Percentiles rank a stretch among this genome's conserved stretches.
Evolutionary conservation across 306 rosid species (phyloP).

Genomic region (Inga oerstediana): DNA sequence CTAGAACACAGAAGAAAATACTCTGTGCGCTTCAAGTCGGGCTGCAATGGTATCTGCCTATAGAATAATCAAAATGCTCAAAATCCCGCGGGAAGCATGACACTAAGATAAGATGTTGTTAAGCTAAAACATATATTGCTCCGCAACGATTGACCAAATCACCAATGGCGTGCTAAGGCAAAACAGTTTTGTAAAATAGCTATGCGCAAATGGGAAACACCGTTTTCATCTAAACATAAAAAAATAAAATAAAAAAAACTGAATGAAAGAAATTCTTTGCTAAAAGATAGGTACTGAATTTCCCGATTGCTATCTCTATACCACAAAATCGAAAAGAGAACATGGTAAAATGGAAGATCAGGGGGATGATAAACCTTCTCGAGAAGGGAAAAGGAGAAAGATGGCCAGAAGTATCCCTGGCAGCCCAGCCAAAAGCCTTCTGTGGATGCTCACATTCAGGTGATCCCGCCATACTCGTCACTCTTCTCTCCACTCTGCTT

Average conservation of each 20-base stretch:
- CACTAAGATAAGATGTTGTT: not conserved
- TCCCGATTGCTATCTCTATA: not conserved
- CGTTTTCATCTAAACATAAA: not conserved
- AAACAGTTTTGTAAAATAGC: not conserved
- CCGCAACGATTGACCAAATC: not conserved
- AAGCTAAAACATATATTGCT: not conserved
- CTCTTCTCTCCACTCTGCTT: not conserved
- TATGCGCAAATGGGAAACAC: not conserved
- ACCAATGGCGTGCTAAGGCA: not conserved
- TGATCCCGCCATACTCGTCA: constrained; percentile 41
- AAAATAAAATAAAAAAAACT: not conserved
- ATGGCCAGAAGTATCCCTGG: constrained; percentile 45
- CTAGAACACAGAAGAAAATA: not conserved
- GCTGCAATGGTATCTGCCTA: not conserved
- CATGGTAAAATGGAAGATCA: not conserved
- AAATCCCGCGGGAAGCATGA: too few relatives aligned
- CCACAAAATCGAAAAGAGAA: not conserved
- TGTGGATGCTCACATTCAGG: constrained; percentile 35
- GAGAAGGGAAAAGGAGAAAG: constrained; percentile 59
- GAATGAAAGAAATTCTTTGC: not conserved
- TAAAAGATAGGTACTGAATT: not conserved
- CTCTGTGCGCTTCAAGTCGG: not conserved
- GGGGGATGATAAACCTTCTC: constrained; percentile 37
- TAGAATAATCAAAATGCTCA: not conserved
- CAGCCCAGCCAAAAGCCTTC: constrained; percentile 60